Evolutionary conservation across 257 asterid genomes (phyloP), one percentile per base, ranked within the genome.

Genomic region (Leonotis leonurus): DNA sequence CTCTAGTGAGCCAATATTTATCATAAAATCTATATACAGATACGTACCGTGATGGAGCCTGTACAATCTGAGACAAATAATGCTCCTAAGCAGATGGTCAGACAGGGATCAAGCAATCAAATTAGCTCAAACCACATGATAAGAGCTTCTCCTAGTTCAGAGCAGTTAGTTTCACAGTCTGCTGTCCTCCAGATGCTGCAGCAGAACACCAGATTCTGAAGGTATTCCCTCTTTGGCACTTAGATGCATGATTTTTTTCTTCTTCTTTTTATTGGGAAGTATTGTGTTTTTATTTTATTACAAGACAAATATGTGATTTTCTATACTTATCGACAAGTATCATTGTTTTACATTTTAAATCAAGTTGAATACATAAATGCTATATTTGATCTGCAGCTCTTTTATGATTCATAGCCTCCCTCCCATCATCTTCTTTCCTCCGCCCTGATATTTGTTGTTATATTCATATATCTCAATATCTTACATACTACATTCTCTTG

Each of bases 61-160:
- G 73, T 80, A 16, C 87, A 76, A 39, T 57, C 94, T 27, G 90
- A 73, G 67, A 65, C 76, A 17, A 73, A 68, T 58, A 82, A 43
- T 69, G 63, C 60, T 48, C 68, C 75, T 76, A 77, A 73, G 61
- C 86, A 73, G 74, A 79, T 78, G 71, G 80, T 55, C 32, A 78
- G 87, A 65, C 92, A 79, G 73, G 86, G 64, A 30, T 66, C 68
- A 5, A 73, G 72, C 67, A 80, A 79, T 69, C 81, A 77, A 54
- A 75, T 71, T 70, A 85, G 84, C 63, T 75, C 64, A 45, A 79
- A 71, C 74, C 86, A 81, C 69, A 75, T 77, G 72, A 68, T 83
- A 36, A 82, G 85, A 65, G 76, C 95, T 59, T 83, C 86, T 50
- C 82, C 94, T 60, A 85, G 88, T 76, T 81, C 98, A 11, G 98